phyloP scores from a whole-genome alignment of 805 yeast species.

The Candida corydali region DNA sequence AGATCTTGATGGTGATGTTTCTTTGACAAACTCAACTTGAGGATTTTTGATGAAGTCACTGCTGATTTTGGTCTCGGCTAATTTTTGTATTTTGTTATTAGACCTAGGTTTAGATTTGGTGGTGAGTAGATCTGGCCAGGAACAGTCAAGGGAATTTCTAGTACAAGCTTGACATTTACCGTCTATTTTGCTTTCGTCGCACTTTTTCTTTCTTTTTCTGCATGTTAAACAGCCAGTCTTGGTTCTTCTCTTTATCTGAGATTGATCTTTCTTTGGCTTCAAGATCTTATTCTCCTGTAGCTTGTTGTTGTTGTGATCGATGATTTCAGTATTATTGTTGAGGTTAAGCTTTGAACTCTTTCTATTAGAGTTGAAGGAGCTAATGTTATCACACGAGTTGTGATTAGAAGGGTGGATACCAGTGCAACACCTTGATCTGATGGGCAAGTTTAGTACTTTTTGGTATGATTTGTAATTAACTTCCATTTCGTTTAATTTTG shows the following conservation, averaged over 20 bases:
- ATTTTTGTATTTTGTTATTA: neutral
- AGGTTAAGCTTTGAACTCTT: neutral
- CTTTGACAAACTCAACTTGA: neutral
- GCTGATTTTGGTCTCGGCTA: neutral
- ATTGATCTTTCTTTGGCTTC: conserved; percentile 15
- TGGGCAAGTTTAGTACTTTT: conserved; percentile 29
- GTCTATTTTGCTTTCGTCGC: conserved; percentile 46
- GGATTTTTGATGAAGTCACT: neutral
- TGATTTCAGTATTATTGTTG: neutral
- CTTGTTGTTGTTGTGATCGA: neutral
- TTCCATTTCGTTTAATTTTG: conserved; percentile 3
- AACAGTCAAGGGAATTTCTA: conserved; percentile 41
- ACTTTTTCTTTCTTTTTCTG: conserved; percentile 60
- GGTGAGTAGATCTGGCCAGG: conserved; percentile 31
- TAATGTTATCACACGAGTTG: neutral
- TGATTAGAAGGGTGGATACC: too few species aligned
- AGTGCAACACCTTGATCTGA: conserved; percentile 16
- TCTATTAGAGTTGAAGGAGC: too few species aligned
- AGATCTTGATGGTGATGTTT: conserved; percentile 14
- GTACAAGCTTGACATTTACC: conserved; percentile 45
- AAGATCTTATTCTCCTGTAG: conserved; percentile 5
- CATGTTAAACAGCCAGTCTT: conserved; percentile 59
- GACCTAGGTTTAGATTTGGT: neutral
- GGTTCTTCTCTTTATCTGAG: conserved; percentile 27
- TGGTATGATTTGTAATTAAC: conserved; percentile 32